Evolutionary conservation across 2,329 filamentous ascomycete species (phyloP), one percentile per base, ranked within the genome.

Genomic region (Aspergillus unguis): DNA sequence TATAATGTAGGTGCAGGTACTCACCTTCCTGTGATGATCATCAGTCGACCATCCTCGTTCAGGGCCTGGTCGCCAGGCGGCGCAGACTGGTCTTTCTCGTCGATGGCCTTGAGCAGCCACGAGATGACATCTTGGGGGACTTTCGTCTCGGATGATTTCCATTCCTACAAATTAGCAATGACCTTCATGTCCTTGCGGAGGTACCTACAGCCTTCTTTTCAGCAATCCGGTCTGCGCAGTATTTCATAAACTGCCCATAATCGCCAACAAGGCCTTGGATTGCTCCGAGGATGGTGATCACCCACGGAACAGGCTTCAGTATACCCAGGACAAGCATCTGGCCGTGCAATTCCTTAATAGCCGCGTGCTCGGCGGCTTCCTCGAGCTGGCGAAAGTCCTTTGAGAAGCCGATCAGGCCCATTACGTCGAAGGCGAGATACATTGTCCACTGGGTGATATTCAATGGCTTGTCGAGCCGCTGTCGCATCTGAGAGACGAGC

Each of bases 391-490:
- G 57, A 41, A 73, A 75, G 5, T 63, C 61, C 38, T 65, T 62
- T 0, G 67, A 70, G 38, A 75, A 75, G 2, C 69, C 73, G 37
- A 76, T 57, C 32, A 75, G 66, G 1, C 71, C 73, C 73, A 75
- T 74, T 8, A 75, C 62, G 23, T 75, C 73, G 40, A 73, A 74
- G 28, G 58, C 64, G 48, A 69, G 67, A 42, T 69, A 71, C 54
- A 65, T 68, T 52, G 69, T 68, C 65, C 66, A 70, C 17, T 63
- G 57, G 0, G 67, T 57, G 6, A 66, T 61, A 44, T 75, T 46
- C 29, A 61, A 25, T 2, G 46, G 46, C 5, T 41, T 4, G 5
- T 11, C 37, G 28, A 48, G 17, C 2, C 46, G 46, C 10, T 36
- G 17, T n/a, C 37, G 46, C 5, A 48, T 48, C 29, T 48, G 46